Evolutionary conservation across 2,329 filamentous ascomycete species (phyloP).

Genomic region (Clarireedia hainanense): DNA sequence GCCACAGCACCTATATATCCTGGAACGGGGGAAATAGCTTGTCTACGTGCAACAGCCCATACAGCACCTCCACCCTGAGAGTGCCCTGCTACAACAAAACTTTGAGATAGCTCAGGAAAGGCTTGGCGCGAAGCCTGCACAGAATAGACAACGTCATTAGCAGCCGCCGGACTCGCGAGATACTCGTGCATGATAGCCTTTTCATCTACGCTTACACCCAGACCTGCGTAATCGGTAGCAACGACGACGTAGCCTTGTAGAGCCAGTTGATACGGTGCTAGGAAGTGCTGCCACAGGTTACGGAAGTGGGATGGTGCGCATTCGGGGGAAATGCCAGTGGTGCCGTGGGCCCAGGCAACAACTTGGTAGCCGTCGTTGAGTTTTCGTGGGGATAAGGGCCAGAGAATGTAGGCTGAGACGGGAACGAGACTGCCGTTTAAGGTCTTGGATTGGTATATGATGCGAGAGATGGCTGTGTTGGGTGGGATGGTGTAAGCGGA

Average conservation of each 20-base stretch:
- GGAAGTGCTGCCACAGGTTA: conserved; percentile 35
- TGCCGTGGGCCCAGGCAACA: conserved; percentile 31
- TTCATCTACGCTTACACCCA: conserved; percentile 32
- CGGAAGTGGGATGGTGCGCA: conserved; percentile 36
- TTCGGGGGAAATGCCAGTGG: conserved; percentile 34
- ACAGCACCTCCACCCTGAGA: conserved; percentile 39
- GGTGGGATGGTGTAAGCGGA: not conserved
- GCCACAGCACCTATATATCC: conserved; percentile 12
- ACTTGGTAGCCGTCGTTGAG: not conserved
- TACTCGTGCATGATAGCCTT: conserved; percentile 35
- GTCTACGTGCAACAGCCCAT: conserved; percentile 33
- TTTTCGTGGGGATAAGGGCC: not conserved
- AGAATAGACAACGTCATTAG: conserved; percentile 37
- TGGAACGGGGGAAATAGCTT: not conserved
- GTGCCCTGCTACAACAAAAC: conserved; percentile 39
- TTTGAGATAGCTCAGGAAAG: conserved; percentile 33
- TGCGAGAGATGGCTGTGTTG: conserved; percentile 2
- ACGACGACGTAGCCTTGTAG: conserved; percentile 38
- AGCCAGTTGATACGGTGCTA: conserved; percentile 34
- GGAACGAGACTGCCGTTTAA: not conserved
- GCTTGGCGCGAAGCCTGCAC: conserved; percentile 35
- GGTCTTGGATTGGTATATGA: conserved; percentile 1
- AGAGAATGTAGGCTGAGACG: conserved; percentile 2
- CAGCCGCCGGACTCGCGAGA: conserved; percentile 31
- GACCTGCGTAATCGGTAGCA: conserved; percentile 37